phyloP scores from a whole-genome alignment of 148 eudicot species.

The Spergularia bocconei region DNA sequence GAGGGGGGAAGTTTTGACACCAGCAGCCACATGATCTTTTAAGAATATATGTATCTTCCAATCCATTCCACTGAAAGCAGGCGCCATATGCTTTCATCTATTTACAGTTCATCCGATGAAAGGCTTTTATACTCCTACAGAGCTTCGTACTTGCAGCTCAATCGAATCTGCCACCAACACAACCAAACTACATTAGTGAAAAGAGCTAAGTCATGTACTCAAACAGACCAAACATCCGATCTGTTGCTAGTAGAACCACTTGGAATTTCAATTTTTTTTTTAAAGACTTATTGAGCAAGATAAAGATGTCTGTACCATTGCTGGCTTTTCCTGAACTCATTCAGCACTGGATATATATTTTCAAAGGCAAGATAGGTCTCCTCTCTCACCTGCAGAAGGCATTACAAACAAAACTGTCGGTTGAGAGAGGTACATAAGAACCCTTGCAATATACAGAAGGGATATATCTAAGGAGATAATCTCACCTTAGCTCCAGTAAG shows the following conservation, averaged over 20 bases:
- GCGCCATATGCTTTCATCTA: slow-evolving; percentile 22
- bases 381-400: slow-evolving; percentile 62
- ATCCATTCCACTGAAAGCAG: slow-evolving; percentile 9
- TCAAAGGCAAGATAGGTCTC: slow-evolving; percentile 88
- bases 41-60: neutral
- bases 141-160: slow-evolving; percentile 4
- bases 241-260: no score
- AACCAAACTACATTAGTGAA: neutral
- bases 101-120: slow-evolving; percentile 26
- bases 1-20: neutral
- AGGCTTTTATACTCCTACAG: neutral
- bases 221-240: no score
- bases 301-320: slow-evolving; percentile 52
- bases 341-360: slow-evolving; percentile 91
- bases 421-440: neutral
- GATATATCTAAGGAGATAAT: neutral
- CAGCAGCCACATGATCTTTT: neutral
- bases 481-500: slow-evolving; percentile 93
- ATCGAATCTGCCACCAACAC: neutral
- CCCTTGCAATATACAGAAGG: neutral
- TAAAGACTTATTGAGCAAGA: neutral
- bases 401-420: neutral
- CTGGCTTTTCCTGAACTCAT: slow-evolving; percentile 81
- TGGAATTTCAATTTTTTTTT: no score
- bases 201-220: neutral